Evolutionary conservation across 192 early-diverging fungal species (phyloP).

Genomic region (Entophlyctis helioformis): DNA sequence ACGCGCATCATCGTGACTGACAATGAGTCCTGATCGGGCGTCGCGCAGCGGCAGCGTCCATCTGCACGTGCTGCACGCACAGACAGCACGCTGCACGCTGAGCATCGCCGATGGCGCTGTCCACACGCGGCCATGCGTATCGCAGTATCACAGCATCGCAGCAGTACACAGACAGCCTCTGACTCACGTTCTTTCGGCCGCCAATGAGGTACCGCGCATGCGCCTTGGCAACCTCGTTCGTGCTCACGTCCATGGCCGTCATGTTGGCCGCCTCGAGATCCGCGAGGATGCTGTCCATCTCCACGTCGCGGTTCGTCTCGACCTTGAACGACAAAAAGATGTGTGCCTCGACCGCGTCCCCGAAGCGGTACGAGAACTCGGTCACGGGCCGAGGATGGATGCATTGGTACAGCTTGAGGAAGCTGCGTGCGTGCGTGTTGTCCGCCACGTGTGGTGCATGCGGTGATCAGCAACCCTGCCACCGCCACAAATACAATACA

Average conservation of each 20-base stretch:
- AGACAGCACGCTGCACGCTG: too few relatives aligned
- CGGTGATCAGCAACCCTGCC: neutral
- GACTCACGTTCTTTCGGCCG: conserved; percentile 63
- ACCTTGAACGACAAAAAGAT: conserved; percentile 87
- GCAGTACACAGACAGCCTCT: too few relatives aligned
- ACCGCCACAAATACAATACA: neutral
- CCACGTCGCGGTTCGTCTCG: conserved; percentile 49
- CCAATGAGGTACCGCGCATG: conserved; percentile 92
- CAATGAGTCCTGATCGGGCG: too few relatives aligned
- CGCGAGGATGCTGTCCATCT: conserved; percentile 58
- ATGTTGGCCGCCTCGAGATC: conserved; percentile 46
- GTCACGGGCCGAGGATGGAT: conserved; percentile 81
- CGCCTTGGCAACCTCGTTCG: conserved; percentile 87
- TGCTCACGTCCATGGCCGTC: conserved; percentile 69
- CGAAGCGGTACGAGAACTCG: conserved; percentile 85
- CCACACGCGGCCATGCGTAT: too few relatives aligned
- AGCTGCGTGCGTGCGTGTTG: too few relatives aligned
- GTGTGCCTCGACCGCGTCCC: conserved; percentile 61
- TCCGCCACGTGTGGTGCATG: too few relatives aligned
- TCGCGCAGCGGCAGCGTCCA: too few relatives aligned
- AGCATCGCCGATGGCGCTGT: too few relatives aligned
- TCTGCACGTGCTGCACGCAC: too few relatives aligned
- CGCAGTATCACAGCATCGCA: too few relatives aligned
- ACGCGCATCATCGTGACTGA: conserved; percentile 1
- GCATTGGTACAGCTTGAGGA: conserved; percentile 57